Evolutionary conservation across 148 eudicot species (phyloP), one percentile per base, ranked within the genome.

Genomic region (Euryodendron excelsum): DNA sequence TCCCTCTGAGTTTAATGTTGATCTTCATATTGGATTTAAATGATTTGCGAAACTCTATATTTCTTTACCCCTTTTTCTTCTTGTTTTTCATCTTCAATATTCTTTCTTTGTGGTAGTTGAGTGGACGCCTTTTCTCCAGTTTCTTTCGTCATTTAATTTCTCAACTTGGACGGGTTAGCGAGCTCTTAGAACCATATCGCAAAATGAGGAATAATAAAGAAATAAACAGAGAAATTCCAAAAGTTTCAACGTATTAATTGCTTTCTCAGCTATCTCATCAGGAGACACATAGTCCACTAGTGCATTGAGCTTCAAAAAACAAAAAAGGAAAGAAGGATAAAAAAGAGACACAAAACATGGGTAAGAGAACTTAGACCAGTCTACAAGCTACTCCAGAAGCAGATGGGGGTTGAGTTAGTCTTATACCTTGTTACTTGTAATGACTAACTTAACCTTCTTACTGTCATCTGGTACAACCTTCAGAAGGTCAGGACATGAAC

Each of bases 101-200:
- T n/a, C n/a, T n/a, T n/a, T n/a, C n/a, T n/a, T n/a, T n/a, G n/a
- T n/a, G n/a, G n/a, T n/a, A n/a, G n/a, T n/a, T n/a, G n/a, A n/a
- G n/a, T n/a, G 88, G 73, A 96, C 81, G 78, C 98, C 98, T 80
- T 89, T 96, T 78, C 98, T 88, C 99, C 99, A 96, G 75, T 93
- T 89, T 69, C 98, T 88, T 80, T 91, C 93, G 72, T 96, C 99
- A 77, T 89, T 96, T 77, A 96, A 80, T 73, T 88, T 91, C 74
- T 90, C 98, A 76, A 86, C 99, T 98, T 96, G 82, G 64, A 45
- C 27, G 48, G 41, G n/a, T 64, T 14, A 47, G 0, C 45, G 77
- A 50, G 39, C 73, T 71, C 66, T 28, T 55, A 76, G 41, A 15
- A 36, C 13, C 47, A 28, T n/a, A n/a, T 45, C 15, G 7, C 72